phyloP scores from a whole-genome alignment of 148 eudicot genomes.

The Diospyros lotus region DNA sequence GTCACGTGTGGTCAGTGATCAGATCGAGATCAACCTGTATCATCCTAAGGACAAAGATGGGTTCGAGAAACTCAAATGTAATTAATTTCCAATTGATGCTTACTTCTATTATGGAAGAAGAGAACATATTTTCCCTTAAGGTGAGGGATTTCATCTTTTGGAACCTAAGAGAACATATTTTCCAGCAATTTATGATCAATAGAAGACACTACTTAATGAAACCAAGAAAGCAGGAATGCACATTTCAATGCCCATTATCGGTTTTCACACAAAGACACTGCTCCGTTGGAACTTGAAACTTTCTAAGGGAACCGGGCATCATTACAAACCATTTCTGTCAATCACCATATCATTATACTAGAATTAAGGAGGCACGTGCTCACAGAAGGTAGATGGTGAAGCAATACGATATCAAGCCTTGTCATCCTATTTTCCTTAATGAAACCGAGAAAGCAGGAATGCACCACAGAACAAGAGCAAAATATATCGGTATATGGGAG shows the following conservation, averaged over 20 bases:
- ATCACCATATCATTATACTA: background rate
- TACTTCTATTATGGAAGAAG: background rate
- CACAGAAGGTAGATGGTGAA: background rate
- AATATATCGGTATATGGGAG: background rate
- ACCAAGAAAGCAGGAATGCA: too few species aligned
- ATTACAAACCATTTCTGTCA: conserved; percentile 7
- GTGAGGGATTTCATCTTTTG: background rate
- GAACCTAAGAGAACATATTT: background rate
- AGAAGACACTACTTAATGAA: background rate
- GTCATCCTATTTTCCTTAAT: background rate
- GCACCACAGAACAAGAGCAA: background rate
- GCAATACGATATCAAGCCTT: background rate
- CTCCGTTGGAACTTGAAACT: conserved; percentile 59
- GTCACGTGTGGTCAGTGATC: background rate
- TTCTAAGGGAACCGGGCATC: conserved; percentile 20
- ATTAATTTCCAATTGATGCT: background rate
- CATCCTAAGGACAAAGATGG: background rate
- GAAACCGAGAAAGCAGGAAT: background rate
- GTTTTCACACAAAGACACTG: background rate
- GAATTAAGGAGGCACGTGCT: conserved; percentile 3
- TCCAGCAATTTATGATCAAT: background rate
- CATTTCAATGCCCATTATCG: background rate
- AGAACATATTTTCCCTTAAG: background rate
- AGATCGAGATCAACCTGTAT: background rate
- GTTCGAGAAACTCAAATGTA: background rate